These are phyloP conservation scores for Pseudogymnoascus sp. DNA, from an alignment of 2,329 filamentous ascomycete genomes.

Conservation along the genomic window DNA sequence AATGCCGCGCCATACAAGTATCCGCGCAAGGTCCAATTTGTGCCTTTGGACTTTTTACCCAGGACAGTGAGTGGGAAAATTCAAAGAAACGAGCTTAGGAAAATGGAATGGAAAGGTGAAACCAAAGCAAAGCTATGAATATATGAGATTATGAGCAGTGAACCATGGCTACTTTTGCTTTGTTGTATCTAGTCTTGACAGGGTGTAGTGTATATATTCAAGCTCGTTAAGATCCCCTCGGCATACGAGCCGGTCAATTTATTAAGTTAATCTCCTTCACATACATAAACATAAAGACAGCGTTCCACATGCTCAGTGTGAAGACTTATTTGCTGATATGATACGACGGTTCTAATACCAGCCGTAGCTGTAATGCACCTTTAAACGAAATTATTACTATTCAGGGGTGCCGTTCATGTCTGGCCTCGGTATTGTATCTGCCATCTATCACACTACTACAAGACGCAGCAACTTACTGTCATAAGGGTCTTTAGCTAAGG, in stretches of 20 bases:
- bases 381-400: too few relatives aligned
- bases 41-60: conserved; percentile 30
- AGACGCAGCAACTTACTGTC: too few relatives aligned
- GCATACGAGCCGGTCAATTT: neutral
- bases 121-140: neutral
- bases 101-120: conserved; percentile 29
- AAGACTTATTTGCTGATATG: too few relatives aligned
- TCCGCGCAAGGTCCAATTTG: conserved; percentile 34
- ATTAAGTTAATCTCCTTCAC: neutral
- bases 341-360: too few relatives aligned
- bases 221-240: neutral
- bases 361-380: too few relatives aligned
- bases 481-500: too few relatives aligned
- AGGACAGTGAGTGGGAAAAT: conserved; percentile 35
- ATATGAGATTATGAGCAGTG: neutral
- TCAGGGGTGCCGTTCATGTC: neutral
- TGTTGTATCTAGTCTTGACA: neutral
- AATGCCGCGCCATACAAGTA: conserved; percentile 37
- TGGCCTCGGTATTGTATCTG: neutral
- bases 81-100: conserved; percentile 31
- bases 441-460: neutral
- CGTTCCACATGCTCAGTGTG: too few relatives aligned
- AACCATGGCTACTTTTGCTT: neutral
- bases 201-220: neutral
- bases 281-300: too few relatives aligned